Conservation (phyloP, 176 grass and related monocot species). For the Eleusine coracana region DNA sequence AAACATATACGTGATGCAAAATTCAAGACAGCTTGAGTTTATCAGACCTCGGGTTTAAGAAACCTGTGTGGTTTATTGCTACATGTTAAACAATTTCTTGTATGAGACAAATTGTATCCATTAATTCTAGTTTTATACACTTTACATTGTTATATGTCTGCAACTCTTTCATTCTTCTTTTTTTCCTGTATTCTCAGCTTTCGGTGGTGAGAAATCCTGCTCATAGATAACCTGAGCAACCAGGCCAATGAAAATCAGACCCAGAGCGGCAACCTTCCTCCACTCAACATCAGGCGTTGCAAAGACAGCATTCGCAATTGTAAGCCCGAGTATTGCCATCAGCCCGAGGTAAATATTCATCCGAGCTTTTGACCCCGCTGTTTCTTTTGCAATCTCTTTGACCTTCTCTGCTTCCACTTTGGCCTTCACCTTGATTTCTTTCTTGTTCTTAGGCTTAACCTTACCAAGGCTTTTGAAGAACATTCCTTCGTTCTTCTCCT, state of each 20-base stretch:
- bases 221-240: constrained; percentile 76
- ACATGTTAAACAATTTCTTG: constrained; percentile 45
- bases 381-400: constrained; percentile 55
- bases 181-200: constrained; percentile 48
- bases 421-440: constrained; percentile 49
- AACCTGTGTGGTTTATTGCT: constrained; percentile 78
- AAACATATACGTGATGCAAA: constrained; percentile 69
- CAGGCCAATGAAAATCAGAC: constrained; percentile 79
- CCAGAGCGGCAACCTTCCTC: constrained; percentile 79
- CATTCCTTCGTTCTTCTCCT: constrained; percentile 76
- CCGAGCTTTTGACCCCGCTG: constrained; percentile 61
- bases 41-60: constrained; percentile 75
- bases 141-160: constrained; percentile 32
- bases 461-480: constrained; percentile 89
- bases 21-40: constrained; percentile 67
- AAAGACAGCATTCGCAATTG: constrained; percentile 66
- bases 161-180: constrained; percentile 44
- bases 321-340: constrained; percentile 76
- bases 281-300: constrained; percentile 66
- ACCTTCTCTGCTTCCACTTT: constrained; percentile 75
- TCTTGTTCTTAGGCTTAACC: constrained; percentile 49
- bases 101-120: too few relatives aligned
- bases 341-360: constrained; percentile 81
- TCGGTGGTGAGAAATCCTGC: constrained; percentile 51
- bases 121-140: too few relatives aligned